These are phyloP conservation scores for Castanospermum australe DNA, from an alignment of 306 rosid genomes.

Conservation along the genomic window DNA sequence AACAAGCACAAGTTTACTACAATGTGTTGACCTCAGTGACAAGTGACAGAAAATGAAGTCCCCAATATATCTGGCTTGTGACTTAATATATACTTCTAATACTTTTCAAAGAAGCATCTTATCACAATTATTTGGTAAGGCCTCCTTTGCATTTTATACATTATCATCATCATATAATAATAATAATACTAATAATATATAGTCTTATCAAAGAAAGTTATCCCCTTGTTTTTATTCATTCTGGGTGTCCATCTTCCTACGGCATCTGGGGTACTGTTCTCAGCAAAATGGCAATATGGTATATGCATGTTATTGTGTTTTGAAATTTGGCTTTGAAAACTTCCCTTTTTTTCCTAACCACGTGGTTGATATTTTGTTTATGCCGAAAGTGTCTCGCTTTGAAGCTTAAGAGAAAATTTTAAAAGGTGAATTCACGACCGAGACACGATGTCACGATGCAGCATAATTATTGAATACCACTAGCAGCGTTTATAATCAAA, in stretches of 20 bases:
- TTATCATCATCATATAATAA: neutral
- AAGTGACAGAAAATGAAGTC: neutral
- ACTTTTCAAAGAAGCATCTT: neutral
- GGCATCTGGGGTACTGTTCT: neutral
- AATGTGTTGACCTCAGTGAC: neutral
- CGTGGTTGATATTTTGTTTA: no score
- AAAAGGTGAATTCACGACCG: no score
- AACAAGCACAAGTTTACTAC: neutral
- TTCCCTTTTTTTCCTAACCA: no score
- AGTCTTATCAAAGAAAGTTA: neutral
- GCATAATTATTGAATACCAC: no score
- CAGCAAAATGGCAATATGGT: neutral
- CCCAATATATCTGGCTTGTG: neutral
- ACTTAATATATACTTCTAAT: neutral
- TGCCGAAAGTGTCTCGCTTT: no score
- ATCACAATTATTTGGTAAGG: neutral
- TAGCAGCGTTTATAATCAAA: no score
- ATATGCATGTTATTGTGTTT: no score
- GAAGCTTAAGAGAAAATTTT: no score
- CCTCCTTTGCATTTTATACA: neutral
- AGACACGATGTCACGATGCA: no score
- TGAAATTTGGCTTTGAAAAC: no score
- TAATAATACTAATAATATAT: no score
- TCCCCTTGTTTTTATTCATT: neutral
- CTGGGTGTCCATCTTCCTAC: neutral